Percentiles rank a stretch among this genome's conserved stretches.
phyloP scores from a whole-genome alignment of 192 early-diverging fungal species.

The Coemansia sp. region DNA sequence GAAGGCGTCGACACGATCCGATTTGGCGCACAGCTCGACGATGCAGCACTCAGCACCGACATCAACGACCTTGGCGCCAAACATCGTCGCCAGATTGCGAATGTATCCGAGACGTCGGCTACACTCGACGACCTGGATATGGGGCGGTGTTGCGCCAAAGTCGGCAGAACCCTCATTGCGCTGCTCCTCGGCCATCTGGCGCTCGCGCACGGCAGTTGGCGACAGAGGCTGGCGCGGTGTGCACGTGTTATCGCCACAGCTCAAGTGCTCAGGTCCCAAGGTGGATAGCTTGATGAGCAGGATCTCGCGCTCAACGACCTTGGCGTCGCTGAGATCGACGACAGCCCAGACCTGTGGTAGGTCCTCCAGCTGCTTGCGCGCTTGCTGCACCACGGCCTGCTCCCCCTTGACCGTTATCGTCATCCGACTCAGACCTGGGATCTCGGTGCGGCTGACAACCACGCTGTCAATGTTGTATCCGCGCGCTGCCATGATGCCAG shows the following conservation, averaged over 20 bases:
- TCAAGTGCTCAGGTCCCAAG: conserved; percentile 63
- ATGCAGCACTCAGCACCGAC: conserved; percentile 82
- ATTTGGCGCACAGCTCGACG: conserved; percentile 88
- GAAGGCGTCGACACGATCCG: conserved; percentile 87
- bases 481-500: conserved; percentile 88
- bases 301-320: conserved; percentile 90
- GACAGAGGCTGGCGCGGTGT: conserved; percentile 48
- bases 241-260: conserved; percentile 39
- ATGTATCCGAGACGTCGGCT: conserved; percentile 50
- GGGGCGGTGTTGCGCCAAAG: conserved; percentile 22
- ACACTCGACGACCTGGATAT: conserved; percentile 79
- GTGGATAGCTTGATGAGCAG: conserved; percentile 94
- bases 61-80: conserved; percentile 87
- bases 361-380: conserved; percentile 90
- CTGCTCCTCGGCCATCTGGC: conserved; percentile 31
- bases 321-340: conserved; percentile 88
- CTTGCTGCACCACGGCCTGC: conserved; percentile 84
- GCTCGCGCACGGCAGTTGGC: conserved; percentile 40
- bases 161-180: conserved; percentile 20
- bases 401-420: conserved; percentile 93
- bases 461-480: conserved; percentile 98
- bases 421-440: conserved; percentile 89
- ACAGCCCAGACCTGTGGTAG: conserved; percentile 97
- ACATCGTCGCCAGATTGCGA: conserved; percentile 72
- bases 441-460: conserved; percentile 95